Evolutionary conservation across 768 basidiomycete genomes (phyloP), one percentile per base, ranked within the genome.

Genomic region (Trametes cinnabarina): DNA sequence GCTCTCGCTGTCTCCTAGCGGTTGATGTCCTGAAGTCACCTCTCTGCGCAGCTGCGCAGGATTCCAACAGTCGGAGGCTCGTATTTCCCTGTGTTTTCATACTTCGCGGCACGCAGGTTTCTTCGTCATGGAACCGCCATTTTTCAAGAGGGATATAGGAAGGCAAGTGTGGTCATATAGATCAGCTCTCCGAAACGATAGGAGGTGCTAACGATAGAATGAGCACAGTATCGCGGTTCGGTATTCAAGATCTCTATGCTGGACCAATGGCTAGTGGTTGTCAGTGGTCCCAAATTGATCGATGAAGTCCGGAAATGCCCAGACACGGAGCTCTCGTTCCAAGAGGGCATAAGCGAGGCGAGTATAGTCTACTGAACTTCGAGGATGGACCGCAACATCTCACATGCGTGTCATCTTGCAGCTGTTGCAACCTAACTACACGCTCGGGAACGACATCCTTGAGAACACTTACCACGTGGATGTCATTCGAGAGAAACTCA

Each of bases 231-330:
- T 57, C 59, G 62, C 20, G 55, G 47, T 1, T 57, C 63, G 5
- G 41, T 61, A n/a, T 84, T 81, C 68, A 79, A 77, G 65, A 68
- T 83, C 4, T 67, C 81, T 0, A 69, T 69, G 48, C 63, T 79
- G 39, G 69, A 77, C 32, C 68, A 72, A 48, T 84, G 82, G 82
- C 56, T 76, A 10, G 71, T 82, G 19, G 67, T 84, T 4, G 66
- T 78, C n/a, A 73, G 72, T 22, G 76, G 79, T 1, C 66, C 71
- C 0, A 56, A 76, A n/a, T 69, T 77, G 41, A 67, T 83, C 9
- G 78, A 84, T 8, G 84, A 85, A 40, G 65, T 86, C 15, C 74
- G 80, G 23, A 76, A 69, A 56, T 74, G 77, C n/a, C 71, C 76
- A 5, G 80, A 81, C 44, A 71, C 78, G 17, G 72, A 73, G 26